Base-by-base conservation (phyloP, 495 filamentous ascomycete species). In the Thozetella sp. region DNA sequence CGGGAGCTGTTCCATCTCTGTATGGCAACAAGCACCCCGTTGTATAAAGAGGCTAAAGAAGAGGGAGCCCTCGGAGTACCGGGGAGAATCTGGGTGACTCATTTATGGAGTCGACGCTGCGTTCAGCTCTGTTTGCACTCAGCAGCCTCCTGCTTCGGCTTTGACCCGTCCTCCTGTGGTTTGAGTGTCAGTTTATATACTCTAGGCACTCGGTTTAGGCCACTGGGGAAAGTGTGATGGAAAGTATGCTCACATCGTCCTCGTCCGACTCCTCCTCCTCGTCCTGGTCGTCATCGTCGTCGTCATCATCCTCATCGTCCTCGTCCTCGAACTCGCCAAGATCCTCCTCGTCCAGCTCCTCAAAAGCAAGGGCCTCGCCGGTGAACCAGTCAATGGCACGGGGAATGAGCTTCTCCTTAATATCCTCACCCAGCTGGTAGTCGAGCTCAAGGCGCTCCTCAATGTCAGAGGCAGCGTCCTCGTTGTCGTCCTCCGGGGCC, bases 321-420 rank as follows among this genome's bases (percentile, higher is more conserved):
- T 97, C 93, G 26, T 97, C 93, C 26, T 96, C 93, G 45, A 93
- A 92, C 53, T 93, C 90, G 55, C 89, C 92, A 55, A 91, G 86
- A 57, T 96, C 93, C 34, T 96, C 91, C 59, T 96, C 93, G 55
- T 94, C 92, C 3, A 97, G 67, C 68, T 97, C 94, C 83, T 99
- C 96, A 60, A 92, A 99, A 65, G 96, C 95, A 62, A 98, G 87
- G 56, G 96, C 96, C 78, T 99, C 95, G 43, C 96, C 96, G 46
- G 96, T 99, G 78, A 98, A 99, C 96, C 96, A 99, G 76, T 98
- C 96, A 68, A 99, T 94, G 19, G 96, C 96, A 67, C 93, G 93
- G 56, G 96, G 96, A 66, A 99, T 99, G 59, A 99, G 84, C 78
- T 99, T 99, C 84, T 99, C 96, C 82, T 99, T 99, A 75, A 99